Percentiles rank a stretch among this genome's conserved stretches.
phyloP scores from a whole-genome alignment of 192 early-diverging fungal species.

The Gorgonomyces haynaldii region DNA sequence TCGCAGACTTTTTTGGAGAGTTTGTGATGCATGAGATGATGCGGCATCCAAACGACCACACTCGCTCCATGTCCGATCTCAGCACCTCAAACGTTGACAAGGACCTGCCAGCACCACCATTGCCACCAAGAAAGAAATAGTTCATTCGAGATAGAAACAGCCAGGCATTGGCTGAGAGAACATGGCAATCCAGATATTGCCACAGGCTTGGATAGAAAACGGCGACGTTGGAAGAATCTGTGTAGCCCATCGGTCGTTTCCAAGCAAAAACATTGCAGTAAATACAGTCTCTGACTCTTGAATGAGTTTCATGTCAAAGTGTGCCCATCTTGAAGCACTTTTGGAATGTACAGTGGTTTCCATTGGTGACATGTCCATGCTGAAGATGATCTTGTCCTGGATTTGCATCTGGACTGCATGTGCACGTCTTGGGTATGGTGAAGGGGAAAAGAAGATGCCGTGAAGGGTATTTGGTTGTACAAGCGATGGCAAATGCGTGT shows the following conservation, averaged over 20 bases:
- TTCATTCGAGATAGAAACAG: conserved; percentile 1
- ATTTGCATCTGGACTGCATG: background rate
- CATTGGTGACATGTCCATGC: background rate
- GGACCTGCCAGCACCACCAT: no score
- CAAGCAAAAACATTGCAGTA: background rate
- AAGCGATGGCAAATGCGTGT: background rate
- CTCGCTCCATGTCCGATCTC: no score
- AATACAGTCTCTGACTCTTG: background rate
- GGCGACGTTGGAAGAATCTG: background rate
- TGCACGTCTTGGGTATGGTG: background rate
- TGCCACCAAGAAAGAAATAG: no score
- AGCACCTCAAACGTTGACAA: no score
- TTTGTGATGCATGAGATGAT: no score
- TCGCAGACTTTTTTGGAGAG: no score
- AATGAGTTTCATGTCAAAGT: background rate
- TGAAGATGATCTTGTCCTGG: background rate
- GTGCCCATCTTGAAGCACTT: background rate
- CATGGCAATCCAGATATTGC: background rate
- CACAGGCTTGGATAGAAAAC: background rate
- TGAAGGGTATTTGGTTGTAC: background rate
- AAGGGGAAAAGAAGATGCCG: background rate
- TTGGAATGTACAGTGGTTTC: background rate
- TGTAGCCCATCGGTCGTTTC: background rate
- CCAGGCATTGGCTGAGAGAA: background rate
- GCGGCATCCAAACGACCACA: no score